Conservation (phyloP, 805 yeast species). For the Monosporozyma aerobia region DNA sequence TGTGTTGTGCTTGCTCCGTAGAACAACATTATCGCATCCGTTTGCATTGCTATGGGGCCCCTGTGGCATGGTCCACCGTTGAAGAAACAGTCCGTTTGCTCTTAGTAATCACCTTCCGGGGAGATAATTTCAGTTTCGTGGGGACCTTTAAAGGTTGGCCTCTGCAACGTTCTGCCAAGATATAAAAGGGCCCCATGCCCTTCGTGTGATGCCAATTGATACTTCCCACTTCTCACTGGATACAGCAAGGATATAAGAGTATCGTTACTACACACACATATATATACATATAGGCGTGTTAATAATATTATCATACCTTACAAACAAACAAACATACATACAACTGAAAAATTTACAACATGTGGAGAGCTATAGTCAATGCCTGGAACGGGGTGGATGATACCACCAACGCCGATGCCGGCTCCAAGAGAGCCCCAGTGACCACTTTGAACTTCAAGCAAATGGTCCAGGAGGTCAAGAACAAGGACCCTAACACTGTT, state of each 20-base stretch:
- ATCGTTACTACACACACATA: too few species aligned
- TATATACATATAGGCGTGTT: not conserved
- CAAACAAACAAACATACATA: not conserved
- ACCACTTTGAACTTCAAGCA: slow-evolving; percentile 40
- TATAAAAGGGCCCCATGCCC: too few species aligned
- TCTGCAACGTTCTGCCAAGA: too few species aligned
- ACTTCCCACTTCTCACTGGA: too few species aligned
- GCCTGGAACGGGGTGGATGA: slow-evolving; percentile 24
- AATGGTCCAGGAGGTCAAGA: slow-evolving; percentile 37
- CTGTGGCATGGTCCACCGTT: not conserved
- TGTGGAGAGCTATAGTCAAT: slow-evolving; percentile 20
- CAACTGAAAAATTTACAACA: not conserved
- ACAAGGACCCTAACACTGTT: slow-evolving; percentile 38
- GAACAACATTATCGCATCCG: not conserved
- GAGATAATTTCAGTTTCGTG: too few species aligned
- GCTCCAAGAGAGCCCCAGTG: slow-evolving; percentile 1
- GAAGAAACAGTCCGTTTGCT: too few species aligned
- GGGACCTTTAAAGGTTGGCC: too few species aligned
- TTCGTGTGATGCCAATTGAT: too few species aligned
- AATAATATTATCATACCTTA: not conserved
- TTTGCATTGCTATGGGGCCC: not conserved
- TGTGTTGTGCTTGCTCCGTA: not conserved
- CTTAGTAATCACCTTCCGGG: too few species aligned
- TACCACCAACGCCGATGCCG: not conserved
- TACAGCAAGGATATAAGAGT: too few species aligned